phyloP scores from a whole-genome alignment of 805 yeast species.

The Candida adriatica region DNA sequence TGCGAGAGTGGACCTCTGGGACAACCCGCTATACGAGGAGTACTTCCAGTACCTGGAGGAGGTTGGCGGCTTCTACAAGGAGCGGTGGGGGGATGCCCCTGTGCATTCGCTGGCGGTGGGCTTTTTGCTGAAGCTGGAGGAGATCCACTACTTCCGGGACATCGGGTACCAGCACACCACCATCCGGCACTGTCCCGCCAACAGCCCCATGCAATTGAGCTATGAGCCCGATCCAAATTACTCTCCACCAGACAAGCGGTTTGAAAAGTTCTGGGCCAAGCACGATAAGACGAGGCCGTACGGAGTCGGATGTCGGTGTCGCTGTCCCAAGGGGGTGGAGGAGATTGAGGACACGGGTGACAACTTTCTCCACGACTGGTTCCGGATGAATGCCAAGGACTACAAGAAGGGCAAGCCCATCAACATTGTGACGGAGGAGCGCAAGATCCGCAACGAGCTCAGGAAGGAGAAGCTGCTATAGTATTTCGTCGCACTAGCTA shows the following conservation, averaged over 20 bases:
- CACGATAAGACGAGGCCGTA: slow-evolving; percentile 30
- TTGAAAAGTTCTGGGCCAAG: slow-evolving; percentile 19
- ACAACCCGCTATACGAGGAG: slow-evolving; percentile 52
- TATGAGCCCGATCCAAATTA: slow-evolving; percentile 24
- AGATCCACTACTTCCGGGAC: slow-evolving; percentile 87
- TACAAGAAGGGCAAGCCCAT: slow-evolving; percentile 2
- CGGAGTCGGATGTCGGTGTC: slow-evolving; percentile 83
- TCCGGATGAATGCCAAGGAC: slow-evolving; percentile 24
- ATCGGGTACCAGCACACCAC: slow-evolving; percentile 84
- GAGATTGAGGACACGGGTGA: slow-evolving; percentile 54
- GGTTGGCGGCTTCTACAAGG: slow-evolving; percentile 79
- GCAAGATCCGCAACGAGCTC: slow-evolving; percentile 2
- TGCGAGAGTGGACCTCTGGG: slow-evolving; percentile 73
- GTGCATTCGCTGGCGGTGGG: slow-evolving; percentile 85
- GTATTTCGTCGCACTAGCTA: too few species aligned
- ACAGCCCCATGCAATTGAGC: slow-evolving; percentile 45
- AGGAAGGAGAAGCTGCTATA: neutral
- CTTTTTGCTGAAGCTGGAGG: slow-evolving; percentile 57
- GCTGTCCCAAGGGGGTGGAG: slow-evolving; percentile 45
- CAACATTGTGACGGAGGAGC: slow-evolving; percentile 5
- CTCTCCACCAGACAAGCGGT: slow-evolving; percentile 10
- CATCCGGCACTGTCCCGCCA: slow-evolving; percentile 77
- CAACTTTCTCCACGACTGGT: slow-evolving; percentile 49
- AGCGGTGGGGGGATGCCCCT: slow-evolving; percentile 98
- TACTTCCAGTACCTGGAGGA: slow-evolving; percentile 65